Conservation (phyloP, 306 rosid species). For the Amphicarpaea edgeworthii region DNA sequence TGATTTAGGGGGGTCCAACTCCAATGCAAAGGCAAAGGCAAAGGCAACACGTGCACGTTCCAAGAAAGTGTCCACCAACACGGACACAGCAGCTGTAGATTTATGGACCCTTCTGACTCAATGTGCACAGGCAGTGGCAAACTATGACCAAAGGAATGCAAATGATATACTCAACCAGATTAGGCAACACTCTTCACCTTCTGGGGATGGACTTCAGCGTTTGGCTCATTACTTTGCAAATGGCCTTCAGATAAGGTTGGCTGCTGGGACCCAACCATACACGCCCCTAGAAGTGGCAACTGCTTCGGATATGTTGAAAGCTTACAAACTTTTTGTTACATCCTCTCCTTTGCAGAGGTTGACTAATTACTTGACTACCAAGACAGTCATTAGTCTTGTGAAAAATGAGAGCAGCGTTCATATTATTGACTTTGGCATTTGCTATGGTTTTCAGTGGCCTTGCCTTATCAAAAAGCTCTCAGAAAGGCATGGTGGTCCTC, state of each 20-base stretch:
- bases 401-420: conserved; percentile 59
- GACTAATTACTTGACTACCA: conserved; percentile 53
- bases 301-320: conserved; percentile 67
- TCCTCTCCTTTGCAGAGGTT: conserved; percentile 69
- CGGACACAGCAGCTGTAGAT: conserved; percentile 50
- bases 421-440: conserved; percentile 76
- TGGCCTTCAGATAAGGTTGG: conserved; percentile 70
- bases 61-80: conserved; percentile 46
- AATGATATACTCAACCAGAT: conserved; percentile 64
- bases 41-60: conserved; percentile 44
- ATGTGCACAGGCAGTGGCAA: conserved; percentile 80
- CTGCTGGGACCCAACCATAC: conserved; percentile 58
- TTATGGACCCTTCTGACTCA: conserved; percentile 71
- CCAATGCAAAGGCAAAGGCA: too few species aligned
- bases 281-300: conserved; percentile 39
- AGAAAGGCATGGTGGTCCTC: conserved; percentile 59
- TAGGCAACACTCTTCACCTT: conserved; percentile 65
- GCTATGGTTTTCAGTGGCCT: conserved; percentile 87
- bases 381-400: conserved; percentile 52
- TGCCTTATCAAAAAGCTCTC: conserved; percentile 68
- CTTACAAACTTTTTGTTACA: conserved; percentile 58
- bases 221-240: conserved; percentile 72
- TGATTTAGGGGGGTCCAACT: conserved; percentile 37
- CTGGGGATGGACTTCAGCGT: conserved; percentile 72
- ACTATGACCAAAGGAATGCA: conserved; percentile 66